phyloP scores from a whole-genome alignment of 2,329 filamentous ascomycete genomes.

The Coniella lustricola region DNA sequence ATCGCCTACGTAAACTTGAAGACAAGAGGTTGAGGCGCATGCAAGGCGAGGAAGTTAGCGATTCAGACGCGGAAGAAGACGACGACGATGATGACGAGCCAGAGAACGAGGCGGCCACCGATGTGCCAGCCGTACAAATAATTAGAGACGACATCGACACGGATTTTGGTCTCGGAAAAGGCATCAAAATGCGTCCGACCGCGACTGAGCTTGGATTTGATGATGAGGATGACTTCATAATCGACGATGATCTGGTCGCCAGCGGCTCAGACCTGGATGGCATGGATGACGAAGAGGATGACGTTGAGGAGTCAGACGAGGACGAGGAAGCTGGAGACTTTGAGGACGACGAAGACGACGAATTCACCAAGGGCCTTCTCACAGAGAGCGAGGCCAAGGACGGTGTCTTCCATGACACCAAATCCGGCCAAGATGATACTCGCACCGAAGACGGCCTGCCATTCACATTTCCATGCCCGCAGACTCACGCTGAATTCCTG shows the following conservation, averaged over 20 bases:
- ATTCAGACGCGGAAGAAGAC: conserved; percentile 48
- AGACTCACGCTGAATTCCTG: conserved; percentile 67
- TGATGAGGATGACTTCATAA: conserved; percentile 88
- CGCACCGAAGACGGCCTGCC: conserved; percentile 52
- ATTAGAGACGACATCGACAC: conserved; percentile 37
- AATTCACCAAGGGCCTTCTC: conserved; percentile 65
- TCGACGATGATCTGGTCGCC: conserved; percentile 83
- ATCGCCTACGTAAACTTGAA: conserved; percentile 72
- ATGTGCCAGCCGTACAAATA: conserved; percentile 24
- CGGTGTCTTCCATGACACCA: conserved; percentile 43
- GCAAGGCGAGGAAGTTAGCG: conserved; percentile 68
- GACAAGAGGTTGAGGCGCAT: conserved; percentile 77
- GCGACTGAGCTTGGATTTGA: conserved; percentile 66
- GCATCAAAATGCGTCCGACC: conserved; percentile 50
- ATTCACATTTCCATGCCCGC: conserved; percentile 81
- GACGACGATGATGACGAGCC: conserved; percentile 32
- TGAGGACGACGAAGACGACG: conserved; percentile 49
- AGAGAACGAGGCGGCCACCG: conserved; percentile 25
- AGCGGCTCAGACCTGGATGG: conserved; percentile 64
- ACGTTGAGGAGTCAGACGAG: conserved; percentile 30
- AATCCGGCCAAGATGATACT: conserved; percentile 37
- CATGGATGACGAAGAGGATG: conserved; percentile 43
- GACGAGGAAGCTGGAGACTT: conserved; percentile 31
- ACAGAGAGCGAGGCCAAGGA: conserved; percentile 50
- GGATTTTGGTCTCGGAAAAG: conserved; percentile 53